Evolutionary conservation across 192 early-diverging fungal species (phyloP).

Genomic region (Thamnidium elegans): DNA sequence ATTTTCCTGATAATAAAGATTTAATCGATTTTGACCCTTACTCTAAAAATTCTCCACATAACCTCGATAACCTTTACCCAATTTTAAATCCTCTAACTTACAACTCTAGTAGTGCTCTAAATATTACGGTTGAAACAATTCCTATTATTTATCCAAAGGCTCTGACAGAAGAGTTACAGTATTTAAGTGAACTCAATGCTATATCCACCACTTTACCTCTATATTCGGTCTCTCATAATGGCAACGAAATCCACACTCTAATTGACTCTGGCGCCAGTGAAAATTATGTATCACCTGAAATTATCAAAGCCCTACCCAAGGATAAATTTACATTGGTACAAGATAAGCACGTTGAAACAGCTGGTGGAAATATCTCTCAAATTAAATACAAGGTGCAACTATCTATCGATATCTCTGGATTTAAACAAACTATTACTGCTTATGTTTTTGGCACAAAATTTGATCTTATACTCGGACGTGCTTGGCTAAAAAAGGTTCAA

Average conservation of each 20-base stretch:
- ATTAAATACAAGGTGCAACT: neutral
- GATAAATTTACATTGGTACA: neutral
- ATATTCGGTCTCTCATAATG: neutral
- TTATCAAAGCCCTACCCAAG: neutral
- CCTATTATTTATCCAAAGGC: neutral
- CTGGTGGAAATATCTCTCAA: neutral
- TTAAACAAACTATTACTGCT: neutral
- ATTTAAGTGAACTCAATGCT: neutral
- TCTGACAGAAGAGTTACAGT: neutral
- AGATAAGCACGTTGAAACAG: neutral
- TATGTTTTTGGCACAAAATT: constrained; percentile 4
- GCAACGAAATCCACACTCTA: neutral
- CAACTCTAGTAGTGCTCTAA: no score
- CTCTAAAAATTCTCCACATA: neutral
- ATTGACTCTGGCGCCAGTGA: constrained; percentile 11
- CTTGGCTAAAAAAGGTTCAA: constrained; percentile 1
- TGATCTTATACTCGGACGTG: constrained; percentile 7
- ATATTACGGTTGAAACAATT: neutral
- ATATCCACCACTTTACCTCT: neutral
- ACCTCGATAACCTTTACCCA: neutral
- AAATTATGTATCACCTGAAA: constrained; percentile 11
- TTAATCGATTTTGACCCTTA: constrained; percentile 1
- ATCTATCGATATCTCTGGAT: neutral
- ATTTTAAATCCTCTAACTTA: neutral
- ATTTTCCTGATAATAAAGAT: constrained; percentile 4